Base-by-base conservation (phyloP, 2,329 filamentous ascomycete species). In the Ophiostoma perfectum region DNA sequence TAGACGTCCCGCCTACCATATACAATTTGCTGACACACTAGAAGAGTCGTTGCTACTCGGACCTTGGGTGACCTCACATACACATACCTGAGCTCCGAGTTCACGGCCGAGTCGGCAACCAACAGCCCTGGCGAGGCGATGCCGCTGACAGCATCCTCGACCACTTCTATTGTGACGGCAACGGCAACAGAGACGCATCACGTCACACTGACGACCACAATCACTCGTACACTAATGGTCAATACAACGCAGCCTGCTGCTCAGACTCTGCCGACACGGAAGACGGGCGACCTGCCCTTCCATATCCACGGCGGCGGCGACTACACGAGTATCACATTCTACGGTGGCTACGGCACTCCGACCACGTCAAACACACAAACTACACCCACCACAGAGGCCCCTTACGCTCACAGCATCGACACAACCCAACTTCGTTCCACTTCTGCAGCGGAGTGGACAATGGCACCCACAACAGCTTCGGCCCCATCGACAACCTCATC, bases 51-150 rank as follows among this genome's bases (percentile, higher is more conserved):
- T 63, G 60, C 60, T 5, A 63, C 60, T 3, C 39, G 39, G 14
- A 63, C 60, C 7, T 16, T 63, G 60, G 60, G 60, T 4, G 60
- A 63, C 7, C 39, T 63, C 6, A 63, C 60, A 18, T 63, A 63
- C n/a, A 63, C 60, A 39, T 63, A 42, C n/a, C 39, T 63, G 14
- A 63, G 60, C 60, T 11, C 60, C 16, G 39, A 9, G 4, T 63
- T 42, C 39, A 42, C 60, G 16, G 38, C 16, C 14, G 39, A 18
- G 39, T 42, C 39, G 39, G 60, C 60, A 2, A 63, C 60, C 2
- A 14, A 18, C 39, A 42, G 16, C 27, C 16, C 42, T n/a, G 58
- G 5, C 8, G 39, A 42, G 16, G 16, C 38, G 60, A 63, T 42
- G 16, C 38, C 60, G 39, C 60, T 18, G 60, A n/a, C 60, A 6